Evolutionary conservation across 2,329 filamentous ascomycete genomes (phyloP).

Genomic region (Aspergillus thermomutatus): DNA sequence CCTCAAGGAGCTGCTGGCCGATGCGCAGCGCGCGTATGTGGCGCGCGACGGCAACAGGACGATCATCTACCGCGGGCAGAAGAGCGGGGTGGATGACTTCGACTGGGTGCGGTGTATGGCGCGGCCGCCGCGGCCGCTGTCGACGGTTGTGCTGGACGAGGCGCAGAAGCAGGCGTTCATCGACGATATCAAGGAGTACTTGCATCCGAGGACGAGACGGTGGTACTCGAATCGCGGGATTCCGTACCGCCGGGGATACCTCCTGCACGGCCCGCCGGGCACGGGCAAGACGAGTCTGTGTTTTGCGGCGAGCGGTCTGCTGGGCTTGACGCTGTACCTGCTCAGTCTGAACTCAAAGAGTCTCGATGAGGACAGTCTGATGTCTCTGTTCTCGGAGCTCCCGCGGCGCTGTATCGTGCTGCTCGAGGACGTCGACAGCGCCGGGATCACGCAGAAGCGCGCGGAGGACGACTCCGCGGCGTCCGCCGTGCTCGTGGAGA

Average conservation of each 20-base stretch:
- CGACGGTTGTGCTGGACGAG: slow-evolving; percentile 53
- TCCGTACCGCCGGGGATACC: slow-evolving; percentile 78
- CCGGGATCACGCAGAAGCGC: slow-evolving; percentile 61
- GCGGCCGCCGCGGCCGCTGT: slow-evolving; percentile 49
- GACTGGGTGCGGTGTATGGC: slow-evolving; percentile 38
- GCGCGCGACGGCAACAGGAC: slow-evolving; percentile 35
- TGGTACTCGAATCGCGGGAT: slow-evolving; percentile 84
- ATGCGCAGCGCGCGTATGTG: slow-evolving; percentile 36
- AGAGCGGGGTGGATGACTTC: slow-evolving; percentile 16
- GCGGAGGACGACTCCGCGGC: slow-evolving; percentile 38
- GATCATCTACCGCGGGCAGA: slow-evolving; percentile 37
- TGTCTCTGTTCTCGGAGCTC: slow-evolving; percentile 62
- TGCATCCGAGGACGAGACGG: slow-evolving; percentile 51
- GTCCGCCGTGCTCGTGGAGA: slow-evolving; percentile 17
- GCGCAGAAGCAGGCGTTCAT: slow-evolving; percentile 50
- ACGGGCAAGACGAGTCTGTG: slow-evolving; percentile 74
- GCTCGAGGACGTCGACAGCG: slow-evolving; percentile 73
- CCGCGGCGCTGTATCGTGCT: slow-evolving; percentile 69
- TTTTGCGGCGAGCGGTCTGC: slow-evolving; percentile 66
- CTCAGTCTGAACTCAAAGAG: slow-evolving; percentile 62
- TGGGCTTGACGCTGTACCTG: slow-evolving; percentile 70
- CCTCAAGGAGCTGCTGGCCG: slow-evolving; percentile 32
- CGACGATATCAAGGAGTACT: slow-evolving; percentile 55
- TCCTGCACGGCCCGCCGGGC: slow-evolving; percentile 76
- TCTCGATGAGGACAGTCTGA: slow-evolving; percentile 64